A percentile compares a stretch with the other conserved stretches of the same genome.
Conservation (phyloP, 2,329 filamentous ascomycete genomes). For the Aspergillus uvarum region DNA sequence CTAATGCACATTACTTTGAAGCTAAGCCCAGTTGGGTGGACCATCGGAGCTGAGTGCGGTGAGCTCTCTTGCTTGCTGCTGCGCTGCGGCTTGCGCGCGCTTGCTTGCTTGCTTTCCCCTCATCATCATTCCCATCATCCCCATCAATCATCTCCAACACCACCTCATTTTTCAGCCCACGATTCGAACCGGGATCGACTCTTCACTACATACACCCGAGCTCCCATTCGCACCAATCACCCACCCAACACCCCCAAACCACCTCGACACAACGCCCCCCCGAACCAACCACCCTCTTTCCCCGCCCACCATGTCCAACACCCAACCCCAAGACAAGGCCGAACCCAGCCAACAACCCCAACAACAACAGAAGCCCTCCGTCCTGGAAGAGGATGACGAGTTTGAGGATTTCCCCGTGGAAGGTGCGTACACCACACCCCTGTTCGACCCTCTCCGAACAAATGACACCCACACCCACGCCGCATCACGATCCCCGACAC, state of each 20-base stretch:
- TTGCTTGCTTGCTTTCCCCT: not conserved
- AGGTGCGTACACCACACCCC: constrained; percentile 54
- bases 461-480: too few species aligned
- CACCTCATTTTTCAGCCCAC: too few species aligned
- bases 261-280: constrained; percentile 2
- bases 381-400: constrained; percentile 95
- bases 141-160: not conserved
- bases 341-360: constrained; percentile 49
- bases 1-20: not conserved
- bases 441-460: too few species aligned
- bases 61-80: not conserved
- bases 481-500: not conserved
- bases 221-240: constrained; percentile 2
- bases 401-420: constrained; percentile 99
- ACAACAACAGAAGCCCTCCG: constrained; percentile 63
- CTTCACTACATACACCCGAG: not conserved
- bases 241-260: not conserved
- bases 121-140: not conserved
- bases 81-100: not conserved
- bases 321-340: constrained; percentile 35
- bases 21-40: not conserved
- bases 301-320: constrained; percentile 48
- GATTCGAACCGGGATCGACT: too few species aligned
- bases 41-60: not conserved
- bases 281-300: not conserved